Evolutionary conservation across 2,329 filamentous ascomycete species (phyloP).

Genomic region (Fusarium virguliforme): DNA sequence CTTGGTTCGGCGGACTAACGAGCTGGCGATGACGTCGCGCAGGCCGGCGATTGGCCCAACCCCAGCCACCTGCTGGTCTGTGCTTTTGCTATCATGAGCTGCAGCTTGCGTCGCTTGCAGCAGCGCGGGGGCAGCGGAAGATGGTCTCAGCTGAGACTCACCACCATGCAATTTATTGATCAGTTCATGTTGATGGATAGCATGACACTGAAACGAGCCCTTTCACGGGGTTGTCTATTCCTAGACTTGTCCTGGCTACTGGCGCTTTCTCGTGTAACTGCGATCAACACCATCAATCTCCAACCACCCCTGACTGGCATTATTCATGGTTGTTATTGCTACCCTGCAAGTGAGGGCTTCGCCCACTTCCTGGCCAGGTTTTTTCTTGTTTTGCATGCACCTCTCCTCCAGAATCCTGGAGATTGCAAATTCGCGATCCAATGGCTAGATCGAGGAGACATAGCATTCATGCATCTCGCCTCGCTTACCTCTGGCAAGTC

Average conservation of each 20-base stretch:
- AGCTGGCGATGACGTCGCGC: slow-evolving; percentile 40
- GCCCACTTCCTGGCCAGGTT: slow-evolving; percentile 32
- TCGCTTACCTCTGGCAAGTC: slow-evolving; percentile 5
- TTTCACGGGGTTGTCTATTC: background rate
- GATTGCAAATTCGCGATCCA: slow-evolving; percentile 23
- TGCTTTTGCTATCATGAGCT: slow-evolving; percentile 31
- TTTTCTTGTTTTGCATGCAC: slow-evolving; percentile 30
- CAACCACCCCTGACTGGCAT: background rate
- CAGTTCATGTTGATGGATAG: slow-evolving; percentile 8
- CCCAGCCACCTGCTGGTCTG: slow-evolving; percentile 18
- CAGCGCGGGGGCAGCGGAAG: slow-evolving; percentile 23
- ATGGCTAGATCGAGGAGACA: slow-evolving; percentile 14
- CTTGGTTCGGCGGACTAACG: slow-evolving; percentile 18
- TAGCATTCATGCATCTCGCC: background rate
- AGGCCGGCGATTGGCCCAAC: slow-evolving; percentile 39
- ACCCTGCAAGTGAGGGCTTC: slow-evolving; percentile 16
- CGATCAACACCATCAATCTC: background rate
- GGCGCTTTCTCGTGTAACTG: background rate
- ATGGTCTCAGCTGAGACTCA: background rate
- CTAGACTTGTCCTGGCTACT: background rate
- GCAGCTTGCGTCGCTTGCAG: slow-evolving; percentile 41
- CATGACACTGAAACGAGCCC: background rate
- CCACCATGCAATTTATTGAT: slow-evolving; percentile 4
- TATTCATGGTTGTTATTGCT: background rate
- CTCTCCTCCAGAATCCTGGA: slow-evolving; percentile 27